Conservation (phyloP, 2,329 filamentous ascomycete species). For the Aspergillus sp. region DNA sequence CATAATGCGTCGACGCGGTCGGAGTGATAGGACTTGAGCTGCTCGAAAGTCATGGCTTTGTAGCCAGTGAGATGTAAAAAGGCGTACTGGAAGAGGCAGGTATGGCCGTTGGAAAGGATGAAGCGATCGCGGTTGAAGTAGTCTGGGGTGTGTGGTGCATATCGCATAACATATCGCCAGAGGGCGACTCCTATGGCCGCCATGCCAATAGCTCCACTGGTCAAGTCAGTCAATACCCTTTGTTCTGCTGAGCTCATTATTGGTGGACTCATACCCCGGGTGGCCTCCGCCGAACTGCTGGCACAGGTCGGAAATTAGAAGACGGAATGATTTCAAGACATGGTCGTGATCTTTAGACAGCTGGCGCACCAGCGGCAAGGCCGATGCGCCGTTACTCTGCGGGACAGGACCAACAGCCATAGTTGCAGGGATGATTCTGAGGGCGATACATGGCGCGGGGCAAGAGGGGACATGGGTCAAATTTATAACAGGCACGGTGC, state of each 20-base stretch:
- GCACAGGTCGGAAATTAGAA: conserved; percentile 68
- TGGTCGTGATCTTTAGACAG: conserved; percentile 45
- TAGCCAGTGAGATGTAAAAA: conserved; percentile 38
- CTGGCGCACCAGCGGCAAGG: conserved; percentile 24
- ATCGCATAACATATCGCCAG: conserved; percentile 48
- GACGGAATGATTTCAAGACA: conserved; percentile 62
- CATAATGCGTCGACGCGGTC: conserved; percentile 32
- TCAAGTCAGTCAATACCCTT: not conserved
- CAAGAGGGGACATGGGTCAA: not conserved
- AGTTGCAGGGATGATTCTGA: conserved; percentile 3
- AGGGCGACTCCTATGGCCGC: conserved; percentile 48
- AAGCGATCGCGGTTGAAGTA: conserved; percentile 51
- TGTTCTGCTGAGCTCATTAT: not conserved
- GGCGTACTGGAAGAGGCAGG: conserved; percentile 36
- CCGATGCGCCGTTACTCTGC: conserved; percentile 18
- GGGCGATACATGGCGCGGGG: not conserved
- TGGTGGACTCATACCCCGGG: conserved; percentile 54
- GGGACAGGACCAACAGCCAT: conserved; percentile 24
- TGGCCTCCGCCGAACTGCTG: conserved; percentile 71
- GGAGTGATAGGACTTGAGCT: conserved; percentile 38
- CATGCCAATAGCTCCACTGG: conserved; percentile 51
- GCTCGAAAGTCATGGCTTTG: conserved; percentile 35
- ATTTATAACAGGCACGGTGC: conserved; percentile 6
- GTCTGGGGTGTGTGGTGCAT: conserved; percentile 40
- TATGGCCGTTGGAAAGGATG: conserved; percentile 47